A percentile compares a stretch with the other conserved stretches of the same genome.
These are phyloP conservation scores for Stephanodiscus triporus DNA, from an alignment of 108 stramenopile species.

Conservation along the genomic window DNA sequence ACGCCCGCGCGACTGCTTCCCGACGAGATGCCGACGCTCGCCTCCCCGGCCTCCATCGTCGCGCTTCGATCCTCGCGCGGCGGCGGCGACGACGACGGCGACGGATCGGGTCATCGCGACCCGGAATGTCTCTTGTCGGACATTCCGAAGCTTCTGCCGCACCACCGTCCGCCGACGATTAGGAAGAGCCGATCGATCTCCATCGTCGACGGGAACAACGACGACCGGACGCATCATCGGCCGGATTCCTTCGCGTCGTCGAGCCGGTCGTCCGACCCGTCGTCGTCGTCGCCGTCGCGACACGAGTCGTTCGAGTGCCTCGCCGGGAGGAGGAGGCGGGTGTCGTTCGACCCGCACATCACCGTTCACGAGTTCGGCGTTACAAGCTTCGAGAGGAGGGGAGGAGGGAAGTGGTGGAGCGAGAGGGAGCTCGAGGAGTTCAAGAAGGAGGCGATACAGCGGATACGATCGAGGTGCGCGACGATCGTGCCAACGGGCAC, in stretches of 20 bases:
- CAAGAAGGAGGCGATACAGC: constrained; percentile 68
- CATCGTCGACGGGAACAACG: constrained; percentile 20
- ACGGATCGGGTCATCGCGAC: constrained; percentile 20
- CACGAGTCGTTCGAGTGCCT: constrained; percentile 44
- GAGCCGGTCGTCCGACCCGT: no score
- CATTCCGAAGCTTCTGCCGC: constrained; percentile 16
- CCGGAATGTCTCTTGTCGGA: constrained; percentile 12
- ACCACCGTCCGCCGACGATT: background rate
- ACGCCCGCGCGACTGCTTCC: background rate
- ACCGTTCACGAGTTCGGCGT: constrained; percentile 40
- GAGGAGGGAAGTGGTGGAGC: constrained; percentile 57
- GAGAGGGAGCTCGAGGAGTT: constrained; percentile 62
- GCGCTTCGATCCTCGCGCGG: constrained; percentile 12
- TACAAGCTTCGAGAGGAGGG: constrained; percentile 9
- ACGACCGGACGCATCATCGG: constrained; percentile 13
- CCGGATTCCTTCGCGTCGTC: constrained; percentile 3
- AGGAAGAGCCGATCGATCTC: constrained; percentile 38
- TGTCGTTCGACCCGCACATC: constrained; percentile 51
- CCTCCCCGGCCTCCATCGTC: constrained; percentile 38
- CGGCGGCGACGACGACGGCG: background rate
- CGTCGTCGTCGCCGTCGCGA: constrained; percentile 7
- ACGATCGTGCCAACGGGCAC: constrained; percentile 52
- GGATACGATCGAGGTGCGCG: constrained; percentile 43
- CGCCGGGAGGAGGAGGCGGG: constrained; percentile 14
- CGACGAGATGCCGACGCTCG: constrained; percentile 19